Base-by-base conservation (phyloP, 148 eudicot genomes). In the Arbutus unedo region DNA sequence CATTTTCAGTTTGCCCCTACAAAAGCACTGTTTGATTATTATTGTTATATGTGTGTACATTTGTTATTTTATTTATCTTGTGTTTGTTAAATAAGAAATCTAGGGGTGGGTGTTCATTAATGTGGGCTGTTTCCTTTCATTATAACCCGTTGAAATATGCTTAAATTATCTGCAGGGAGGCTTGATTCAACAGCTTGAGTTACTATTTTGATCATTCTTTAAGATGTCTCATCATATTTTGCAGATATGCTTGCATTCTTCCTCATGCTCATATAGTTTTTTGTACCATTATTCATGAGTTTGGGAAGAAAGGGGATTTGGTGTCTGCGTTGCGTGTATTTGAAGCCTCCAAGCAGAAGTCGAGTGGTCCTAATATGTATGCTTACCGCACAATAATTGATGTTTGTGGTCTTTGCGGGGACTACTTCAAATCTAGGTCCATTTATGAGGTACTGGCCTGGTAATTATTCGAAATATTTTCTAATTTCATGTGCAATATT, bases 341-440 rank as follows among this genome's bases (percentile, higher is more conserved):
- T 91, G 94, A 96, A 91, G 93, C 91, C 51, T 93, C 97, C 76
- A 91, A 91, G 87, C 83, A 87, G 89, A 90, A 87, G 76, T 82
- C 86, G 81, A 88, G 79, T 73, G 86, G 89, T 80, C 91, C 91
- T 59, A 96, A 94, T 84, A 94, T 93, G 99, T 93, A 91, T 79
- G 90, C 87, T 76, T 96, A 93, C 89, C 97, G 97, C 87, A 90
- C 98, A 56, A 86, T 94, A 56, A 94, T 96, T 81, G 99, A 96
- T 86, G 93, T 86, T 79, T 96, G 99, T 82, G 99, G 99, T 81
- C 89, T 91, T 81, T 96, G 95, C 84, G 94, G 92, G 74, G 89
- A 96, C 83, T 89, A 89, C 88, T 79, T 87, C 89, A 91, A 85
- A 88, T 92, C 99, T 70, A 90, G 99, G 90, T 85, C 90, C 81